Base-by-base conservation (phyloP, 1,139 yeast genomes). In the Blastobotrys capitulatus region DNA sequence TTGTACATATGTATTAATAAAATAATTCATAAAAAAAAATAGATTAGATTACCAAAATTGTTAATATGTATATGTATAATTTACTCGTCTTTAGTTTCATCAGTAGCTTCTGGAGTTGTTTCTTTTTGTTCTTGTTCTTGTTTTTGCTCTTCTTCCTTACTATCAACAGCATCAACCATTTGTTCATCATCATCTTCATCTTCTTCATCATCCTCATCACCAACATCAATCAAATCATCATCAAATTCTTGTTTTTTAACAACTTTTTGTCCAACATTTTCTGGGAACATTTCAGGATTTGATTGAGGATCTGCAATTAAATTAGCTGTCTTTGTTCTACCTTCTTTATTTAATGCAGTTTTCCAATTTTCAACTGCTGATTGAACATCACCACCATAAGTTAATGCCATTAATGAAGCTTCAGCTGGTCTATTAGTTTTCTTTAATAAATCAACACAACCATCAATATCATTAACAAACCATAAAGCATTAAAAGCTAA, bases 401-500 rank as follows among this genome's bases (percentile, higher is more conserved):
- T 84, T 46, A 79, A 74, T 36, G 86, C 88, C 58, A 92, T 78
- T 53, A 92, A 67, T 2, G 96, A 79, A 27, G 97, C 97, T 68
- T 92, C 98, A 2, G 95, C 75, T 54, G 73, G 75, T 65, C 95
- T 79, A 47, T 80, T 87, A 53, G 89, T 79, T 63, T 78, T 76
- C 50, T 78, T 73, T 60, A 92, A 76, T 57, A 94, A 73, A 36
- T 80, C 79, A 51, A 83, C 74, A 59, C 94, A 85, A 44, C 76
- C 75, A 22, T 73, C 70, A 42, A 80, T 74, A 61, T 88, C 86
- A 42, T 95, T 94, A 42, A 83, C 78, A 50, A 82, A 74, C 97
- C 97, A 92, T 68, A 83, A 81, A 20, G 96, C 85, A 66, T 86
- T 89, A 75, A 90, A 92, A 38, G 98, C 96, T 55, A 92, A 75